A percentile compares a stretch with the other conserved stretches of the same genome.
These are phyloP conservation scores for Rosellinia necatrix DNA, from an alignment of 2,329 filamentous ascomycete species.

Conservation along the genomic window DNA sequence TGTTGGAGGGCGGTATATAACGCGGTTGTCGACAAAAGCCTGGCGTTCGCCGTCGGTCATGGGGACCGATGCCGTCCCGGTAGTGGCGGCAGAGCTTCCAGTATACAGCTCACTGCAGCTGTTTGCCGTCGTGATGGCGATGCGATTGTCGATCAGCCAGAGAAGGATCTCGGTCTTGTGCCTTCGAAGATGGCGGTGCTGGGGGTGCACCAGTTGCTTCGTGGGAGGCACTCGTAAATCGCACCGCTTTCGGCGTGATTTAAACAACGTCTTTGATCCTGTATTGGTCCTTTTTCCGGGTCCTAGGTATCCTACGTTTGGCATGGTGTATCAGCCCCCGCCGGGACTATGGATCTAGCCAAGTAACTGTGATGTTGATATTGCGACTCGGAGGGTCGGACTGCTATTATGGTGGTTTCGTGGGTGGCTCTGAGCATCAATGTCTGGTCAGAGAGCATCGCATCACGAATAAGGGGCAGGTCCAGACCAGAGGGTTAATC, in stretches of 20 bases:
- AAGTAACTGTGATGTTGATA: background rate
- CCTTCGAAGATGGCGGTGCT: background rate
- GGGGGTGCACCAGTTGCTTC: slow-evolving; percentile 2
- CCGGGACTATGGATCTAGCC: too few relatives aligned
- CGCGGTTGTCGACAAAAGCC: slow-evolving; percentile 2
- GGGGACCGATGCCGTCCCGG: background rate
- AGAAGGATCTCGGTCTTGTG: background rate
- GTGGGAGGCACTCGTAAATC: slow-evolving; percentile 21
- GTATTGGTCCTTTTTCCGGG: slow-evolving; percentile 6
- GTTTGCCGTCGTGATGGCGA: background rate
- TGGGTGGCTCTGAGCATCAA: too few relatives aligned
- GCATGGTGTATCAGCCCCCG: too few relatives aligned
- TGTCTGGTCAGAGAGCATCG: too few relatives aligned
- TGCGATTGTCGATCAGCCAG: background rate
- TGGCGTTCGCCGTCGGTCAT: slow-evolving; percentile 4
- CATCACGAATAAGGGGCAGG: too few relatives aligned
- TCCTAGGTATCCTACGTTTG: background rate
- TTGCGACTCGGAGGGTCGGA: slow-evolving; percentile 4
- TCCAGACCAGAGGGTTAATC: too few relatives aligned
- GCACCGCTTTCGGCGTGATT: slow-evolving; percentile 22
- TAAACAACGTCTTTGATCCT: slow-evolving; percentile 14
- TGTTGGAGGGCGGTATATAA: slow-evolving; percentile 10
- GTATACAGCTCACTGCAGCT: background rate
- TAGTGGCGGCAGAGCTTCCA: background rate
- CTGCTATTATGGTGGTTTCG: background rate